Percentiles rank a stretch among this genome's conserved stretches.
phyloP scores from a whole-genome alignment of 2,329 filamentous ascomycete species.

The Bipolaris cookei region DNA sequence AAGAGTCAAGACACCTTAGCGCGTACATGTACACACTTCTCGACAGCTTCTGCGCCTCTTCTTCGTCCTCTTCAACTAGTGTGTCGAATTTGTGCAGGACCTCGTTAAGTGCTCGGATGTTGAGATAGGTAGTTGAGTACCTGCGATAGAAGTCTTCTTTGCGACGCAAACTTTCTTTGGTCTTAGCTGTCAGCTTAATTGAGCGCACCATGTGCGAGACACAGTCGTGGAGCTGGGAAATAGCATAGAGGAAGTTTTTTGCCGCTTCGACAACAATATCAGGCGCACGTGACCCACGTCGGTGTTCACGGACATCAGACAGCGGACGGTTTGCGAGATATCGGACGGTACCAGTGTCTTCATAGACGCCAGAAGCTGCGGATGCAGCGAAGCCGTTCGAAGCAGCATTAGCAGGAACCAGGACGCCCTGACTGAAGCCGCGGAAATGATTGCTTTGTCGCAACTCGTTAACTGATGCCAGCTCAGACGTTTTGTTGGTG shows the following conservation, averaged over 20 bases:
- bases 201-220: constrained; percentile 47
- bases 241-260: constrained; percentile 61
- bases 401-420: constrained; percentile 39
- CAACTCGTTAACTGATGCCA: constrained; percentile 61
- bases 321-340: constrained; percentile 56
- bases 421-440: constrained; percentile 64
- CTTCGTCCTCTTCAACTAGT: constrained; percentile 58
- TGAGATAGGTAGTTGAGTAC: constrained; percentile 62
- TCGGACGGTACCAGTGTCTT: constrained; percentile 44
- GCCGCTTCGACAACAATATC: constrained; percentile 62
- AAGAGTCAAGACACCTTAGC: constrained; percentile 45
- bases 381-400: constrained; percentile 42
- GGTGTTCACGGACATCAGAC: constrained; percentile 64
- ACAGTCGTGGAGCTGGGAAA: constrained; percentile 57
- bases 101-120: constrained; percentile 63
- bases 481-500: constrained; percentile 61
- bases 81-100: constrained; percentile 59
- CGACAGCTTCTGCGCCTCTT: constrained; percentile 51
- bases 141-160: constrained; percentile 59
- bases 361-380: constrained; percentile 43
- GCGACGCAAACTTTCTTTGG: constrained; percentile 51
- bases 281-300: constrained; percentile 54
- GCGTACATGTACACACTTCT: constrained; percentile 44
- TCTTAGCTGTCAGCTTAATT: constrained; percentile 48
- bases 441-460: constrained; percentile 61